Evolutionary conservation across 1,139 yeast species (phyloP), one percentile per base, ranked within the genome.

Genomic region (Saccharomyces uvarum): DNA sequence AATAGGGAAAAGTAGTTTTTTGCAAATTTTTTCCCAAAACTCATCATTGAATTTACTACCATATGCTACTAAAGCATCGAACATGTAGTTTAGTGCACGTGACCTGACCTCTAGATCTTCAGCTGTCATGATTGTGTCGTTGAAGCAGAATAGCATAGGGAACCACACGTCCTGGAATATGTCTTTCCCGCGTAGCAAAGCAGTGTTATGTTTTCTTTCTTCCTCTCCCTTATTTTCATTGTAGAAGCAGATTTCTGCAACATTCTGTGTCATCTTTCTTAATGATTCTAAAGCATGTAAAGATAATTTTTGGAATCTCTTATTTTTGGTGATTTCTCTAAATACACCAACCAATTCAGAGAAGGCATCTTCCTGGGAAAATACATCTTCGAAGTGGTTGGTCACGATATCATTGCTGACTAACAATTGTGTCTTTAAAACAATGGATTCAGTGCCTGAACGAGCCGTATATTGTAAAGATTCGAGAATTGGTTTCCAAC

Each of bases 91-190:
- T 64, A 93, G 76, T 0, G 98, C 97, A 55, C 91, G 77, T 0
- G 98, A 88, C 63, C 99, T 81, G 4, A 91, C 97, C 70, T 95
- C 99, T 55, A 95, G 75, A 70, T 95, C 99, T 58, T 87, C 91
- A 3, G 97, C 97, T 1, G 86, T 84, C 96, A 91, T 88, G 33
- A 91, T 88, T 8, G 93, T 86, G 61, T 87, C 90, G 66, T 90
- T 90, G 71, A 89, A 87, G 13, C 95, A 88, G 61, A 79, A 82
- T 57, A 91, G 72, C n/a, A 90, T 77, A 1, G 97, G 97, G 73
- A 86, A 88, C 76, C 76, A 73, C 2, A 73, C 63, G 56, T 72
- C 75, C 54, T 69, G 67, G 61, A 73, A 74, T 11, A 71, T 51
- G 51, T 73, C 74, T 54, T 70, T 73, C 28, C 72, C 74, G 44